These are phyloP conservation scores for Gyrodon lividus DNA, from an alignment of 768 basidiomycete species.

Conservation along the genomic window DNA sequence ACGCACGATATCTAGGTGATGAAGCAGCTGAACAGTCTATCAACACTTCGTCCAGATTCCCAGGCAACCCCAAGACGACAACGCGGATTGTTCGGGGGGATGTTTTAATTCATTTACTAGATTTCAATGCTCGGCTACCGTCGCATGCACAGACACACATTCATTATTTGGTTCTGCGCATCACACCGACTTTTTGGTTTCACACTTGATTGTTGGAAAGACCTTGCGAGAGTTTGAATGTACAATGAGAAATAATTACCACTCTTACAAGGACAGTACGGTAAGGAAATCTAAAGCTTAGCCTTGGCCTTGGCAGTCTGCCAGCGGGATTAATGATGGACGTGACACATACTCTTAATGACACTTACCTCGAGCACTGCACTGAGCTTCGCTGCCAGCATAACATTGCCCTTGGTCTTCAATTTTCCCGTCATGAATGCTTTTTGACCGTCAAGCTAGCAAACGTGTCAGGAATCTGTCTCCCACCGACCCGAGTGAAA, in stretches of 20 bases:
- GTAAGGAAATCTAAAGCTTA: slow-evolving; percentile 35
- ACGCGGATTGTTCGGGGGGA: slow-evolving; percentile 74
- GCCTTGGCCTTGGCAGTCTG: slow-evolving; percentile 40
- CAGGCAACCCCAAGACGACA: slow-evolving; percentile 71
- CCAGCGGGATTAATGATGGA: not conserved
- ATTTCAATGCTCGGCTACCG: not conserved
- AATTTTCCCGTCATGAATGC: slow-evolving; percentile 96
- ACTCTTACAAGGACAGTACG: no score
- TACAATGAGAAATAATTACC: slow-evolving; percentile 20
- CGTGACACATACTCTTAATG: not conserved
- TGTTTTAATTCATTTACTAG: slow-evolving; percentile 48
- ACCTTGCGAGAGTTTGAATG: slow-evolving; percentile 4
- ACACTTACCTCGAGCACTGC: slow-evolving; percentile 68
- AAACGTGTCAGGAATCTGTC: not conserved
- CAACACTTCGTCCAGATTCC: slow-evolving; percentile 81
- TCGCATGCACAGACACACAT: not conserved
- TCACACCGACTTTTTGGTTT: not conserved
- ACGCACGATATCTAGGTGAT: slow-evolving; percentile 61
- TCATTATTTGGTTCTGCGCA: slow-evolving; percentile 6
- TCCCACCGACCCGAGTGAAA: not conserved
- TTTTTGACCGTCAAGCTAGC: slow-evolving; percentile 84
- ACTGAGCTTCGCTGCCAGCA: slow-evolving; percentile 92
- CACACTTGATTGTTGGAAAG: not conserved
- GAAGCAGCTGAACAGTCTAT: slow-evolving; percentile 91
- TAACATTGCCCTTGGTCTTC: slow-evolving; percentile 90